A percentile compares a stretch with the other conserved stretches of the same genome.
These are phyloP conservation scores for Oxytropis ochrocephala DNA, from an alignment of 306 rosid genomes.

Conservation along the genomic window DNA sequence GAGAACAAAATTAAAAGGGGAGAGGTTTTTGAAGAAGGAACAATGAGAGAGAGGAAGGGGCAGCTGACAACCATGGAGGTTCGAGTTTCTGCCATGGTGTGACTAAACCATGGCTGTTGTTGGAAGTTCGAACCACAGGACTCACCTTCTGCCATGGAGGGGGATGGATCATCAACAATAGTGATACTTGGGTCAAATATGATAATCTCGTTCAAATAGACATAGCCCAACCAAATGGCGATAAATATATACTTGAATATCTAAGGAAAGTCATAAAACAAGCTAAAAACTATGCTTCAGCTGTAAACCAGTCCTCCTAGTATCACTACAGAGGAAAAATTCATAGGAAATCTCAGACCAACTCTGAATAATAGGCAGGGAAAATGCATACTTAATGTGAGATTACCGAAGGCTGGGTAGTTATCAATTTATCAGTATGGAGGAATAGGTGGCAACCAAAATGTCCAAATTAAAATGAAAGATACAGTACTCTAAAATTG, in stretches of 20 bases:
- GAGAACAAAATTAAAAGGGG: neutral
- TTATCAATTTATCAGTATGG: neutral
- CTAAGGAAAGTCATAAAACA: neutral
- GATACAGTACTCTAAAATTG: neutral
- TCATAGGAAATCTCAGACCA: neutral
- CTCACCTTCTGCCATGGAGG: neutral
- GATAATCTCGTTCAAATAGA: too few relatives aligned
- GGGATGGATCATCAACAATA: neutral
- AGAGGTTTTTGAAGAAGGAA: neutral
- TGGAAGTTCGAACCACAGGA: neutral
- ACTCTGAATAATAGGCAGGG: neutral
- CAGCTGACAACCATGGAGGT: neutral
- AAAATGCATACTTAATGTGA: neutral
- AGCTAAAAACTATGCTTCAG: neutral
- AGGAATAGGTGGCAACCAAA: neutral
- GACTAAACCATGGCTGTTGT: neutral
- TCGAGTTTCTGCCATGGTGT: neutral
- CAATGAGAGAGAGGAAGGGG: neutral
- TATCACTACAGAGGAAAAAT: neutral
- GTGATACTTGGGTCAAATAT: neutral
- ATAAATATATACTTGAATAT: neutral
- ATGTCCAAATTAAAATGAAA: neutral
- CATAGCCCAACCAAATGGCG: neutral
- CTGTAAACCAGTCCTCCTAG: neutral
- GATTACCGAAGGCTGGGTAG: neutral